Evolutionary conservation across 2,329 filamentous ascomycete species (phyloP), one percentile per base, ranked within the genome.

Genomic region (Epichloe gansuensis): DNA sequence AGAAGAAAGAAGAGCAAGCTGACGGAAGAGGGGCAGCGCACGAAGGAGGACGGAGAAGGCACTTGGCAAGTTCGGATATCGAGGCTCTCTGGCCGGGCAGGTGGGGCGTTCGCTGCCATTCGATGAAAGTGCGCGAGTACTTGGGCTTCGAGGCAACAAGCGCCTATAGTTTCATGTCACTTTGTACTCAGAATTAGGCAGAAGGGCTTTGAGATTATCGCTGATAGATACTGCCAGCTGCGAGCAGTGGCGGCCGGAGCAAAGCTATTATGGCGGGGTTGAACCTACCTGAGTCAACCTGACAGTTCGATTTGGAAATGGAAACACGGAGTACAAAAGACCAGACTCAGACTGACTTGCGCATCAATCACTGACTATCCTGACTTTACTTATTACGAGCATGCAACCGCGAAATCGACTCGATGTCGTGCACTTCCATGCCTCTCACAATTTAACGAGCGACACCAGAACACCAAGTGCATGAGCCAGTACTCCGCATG

Each of bases 171-270:
- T 38, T 15, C 42, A 17, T 23, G 23, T 47, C 46, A 37, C 34
- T 47, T 37, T 47, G n/a, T 13, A 17, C 31, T 11, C 31, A 21
- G 17, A 15, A 41, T 51, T 23, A 46, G 48, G 48, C 51, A 46
- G 51, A 23, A 49, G 39, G 28, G 41, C 41, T 23, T 41, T 35
- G 28, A 11, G 11, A 41, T 9, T 28, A 42, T n/a, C 42, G 25
- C 52, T 45, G 51, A 53, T 49, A 50, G 42, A 17, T 39, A 34
- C 46, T 34, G 35, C 37, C 42, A 38, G 47, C 42, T 48, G 50
- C 15, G 15, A 34, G 13, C 25, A 31, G 21, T 31, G 23, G 35
- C 34, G 46, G 46, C 39, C 31, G 35, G 48, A 49, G 48, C 51
- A 17, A 39, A 48, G 41, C 51, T 25, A 39, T n/a, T 6, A 46